Evolutionary conservation across 2,329 filamentous ascomycete genomes (phyloP).

Genomic region (Esteya vermicola): DNA sequence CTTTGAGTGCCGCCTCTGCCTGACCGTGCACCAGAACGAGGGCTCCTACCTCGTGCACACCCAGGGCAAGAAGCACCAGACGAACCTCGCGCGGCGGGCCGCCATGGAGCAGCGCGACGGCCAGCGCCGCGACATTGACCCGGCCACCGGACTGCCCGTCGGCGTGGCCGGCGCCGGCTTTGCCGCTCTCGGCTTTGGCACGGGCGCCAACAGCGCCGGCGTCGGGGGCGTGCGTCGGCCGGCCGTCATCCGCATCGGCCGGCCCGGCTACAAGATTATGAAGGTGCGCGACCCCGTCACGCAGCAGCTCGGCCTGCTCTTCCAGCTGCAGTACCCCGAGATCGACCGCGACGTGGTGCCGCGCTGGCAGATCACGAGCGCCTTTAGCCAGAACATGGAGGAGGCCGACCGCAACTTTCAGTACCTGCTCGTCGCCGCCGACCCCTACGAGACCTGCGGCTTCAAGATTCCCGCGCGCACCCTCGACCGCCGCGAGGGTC

Average conservation of each 20-base stretch:
- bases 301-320: conserved; percentile 79
- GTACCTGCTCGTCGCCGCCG: conserved; percentile 86
- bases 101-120: conserved; percentile 93
- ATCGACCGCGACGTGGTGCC: conserved; percentile 63
- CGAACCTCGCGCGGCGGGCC: conserved; percentile 86
- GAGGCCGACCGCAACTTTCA: conserved; percentile 90
- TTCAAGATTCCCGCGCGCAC: conserved; percentile 94
- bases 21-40: conserved; percentile 98
- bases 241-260: conserved; percentile 84
- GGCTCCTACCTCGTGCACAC: conserved; percentile 97
- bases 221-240: conserved; percentile 47
- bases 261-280: conserved; percentile 94
- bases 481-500: conserved; percentile 75
- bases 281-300: conserved; percentile 86
- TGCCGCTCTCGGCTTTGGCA: conserved; percentile 37
- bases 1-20: conserved; percentile 92
- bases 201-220: no score
- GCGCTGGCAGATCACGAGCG: conserved; percentile 91
- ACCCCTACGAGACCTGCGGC: conserved; percentile 93
- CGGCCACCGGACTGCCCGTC: conserved; percentile 54
- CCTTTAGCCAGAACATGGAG: conserved; percentile 90
- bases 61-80: conserved; percentile 97
- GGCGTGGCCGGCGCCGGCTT: conserved; percentile 63
- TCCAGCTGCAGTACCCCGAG: conserved; percentile 92
- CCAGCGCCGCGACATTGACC: conserved; percentile 51